phyloP scores from a whole-genome alignment of 176 grass and related monocot genomes.

The Oryza glumipatula region DNA sequence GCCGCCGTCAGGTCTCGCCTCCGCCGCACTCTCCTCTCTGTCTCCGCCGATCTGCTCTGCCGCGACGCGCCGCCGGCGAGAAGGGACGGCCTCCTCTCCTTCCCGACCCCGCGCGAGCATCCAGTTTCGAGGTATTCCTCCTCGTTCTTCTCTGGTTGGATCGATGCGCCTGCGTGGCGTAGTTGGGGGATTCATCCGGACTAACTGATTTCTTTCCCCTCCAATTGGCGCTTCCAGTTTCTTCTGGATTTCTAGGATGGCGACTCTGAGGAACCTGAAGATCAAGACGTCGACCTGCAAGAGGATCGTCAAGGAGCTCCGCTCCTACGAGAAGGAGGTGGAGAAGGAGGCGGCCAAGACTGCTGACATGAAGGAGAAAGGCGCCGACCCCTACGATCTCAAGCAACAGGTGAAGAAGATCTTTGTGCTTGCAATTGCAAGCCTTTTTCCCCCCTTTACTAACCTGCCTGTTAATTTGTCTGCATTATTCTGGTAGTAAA shows the following conservation, averaged over 20 bases:
- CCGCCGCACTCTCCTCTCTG: neutral
- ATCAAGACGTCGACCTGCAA: constrained; percentile 91
- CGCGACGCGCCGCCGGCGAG: too few relatives aligned
- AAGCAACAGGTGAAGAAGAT: constrained; percentile 73
- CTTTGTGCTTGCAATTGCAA: neutral
- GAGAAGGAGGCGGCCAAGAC: constrained; percentile 82
- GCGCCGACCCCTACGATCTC: constrained; percentile 89
- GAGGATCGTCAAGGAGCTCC: constrained; percentile 85
- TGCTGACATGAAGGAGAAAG: constrained; percentile 88
- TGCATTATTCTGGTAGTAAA: neutral
- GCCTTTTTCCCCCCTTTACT: neutral
- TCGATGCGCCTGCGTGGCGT: neutral
- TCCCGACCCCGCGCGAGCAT: too few relatives aligned
- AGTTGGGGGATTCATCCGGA: too few relatives aligned
- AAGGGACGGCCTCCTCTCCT: too few relatives aligned
- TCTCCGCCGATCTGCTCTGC: neutral
- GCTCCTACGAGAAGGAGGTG: constrained; percentile 83
- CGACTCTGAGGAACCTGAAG: constrained; percentile 74
- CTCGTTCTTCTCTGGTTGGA: neutral
- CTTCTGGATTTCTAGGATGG: constrained; percentile 49
- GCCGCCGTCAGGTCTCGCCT: too few relatives aligned
- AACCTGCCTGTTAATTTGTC: neutral
- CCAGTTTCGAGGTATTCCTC: too few relatives aligned
- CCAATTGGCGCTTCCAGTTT: neutral
- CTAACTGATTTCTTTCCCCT: too few relatives aligned